Conservation (phyloP, 164 flowering plant genomes). For the Kalanchoe fedtschenkoi region DNA sequence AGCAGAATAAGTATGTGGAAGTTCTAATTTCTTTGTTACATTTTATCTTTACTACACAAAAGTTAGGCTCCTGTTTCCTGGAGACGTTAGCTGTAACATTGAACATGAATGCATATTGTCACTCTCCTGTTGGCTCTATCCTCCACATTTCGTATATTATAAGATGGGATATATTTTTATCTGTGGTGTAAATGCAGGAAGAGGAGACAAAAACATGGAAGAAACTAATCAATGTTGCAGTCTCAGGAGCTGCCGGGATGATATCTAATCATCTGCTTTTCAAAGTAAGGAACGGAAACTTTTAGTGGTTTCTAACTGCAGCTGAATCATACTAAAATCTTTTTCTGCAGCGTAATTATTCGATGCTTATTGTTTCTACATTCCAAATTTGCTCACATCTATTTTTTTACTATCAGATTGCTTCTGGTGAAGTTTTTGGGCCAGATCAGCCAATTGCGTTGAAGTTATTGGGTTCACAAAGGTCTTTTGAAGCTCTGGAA, state of each 20-base stretch:
- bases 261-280: constrained; percentile 93
- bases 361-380: background rate
- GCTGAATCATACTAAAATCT: background rate
- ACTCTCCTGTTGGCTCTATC: background rate
- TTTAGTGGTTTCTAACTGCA: too few species aligned
- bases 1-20: too few species aligned
- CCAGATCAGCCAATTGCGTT: constrained; percentile 8
- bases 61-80: background rate
- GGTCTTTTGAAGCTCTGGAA: constrained; percentile 7
- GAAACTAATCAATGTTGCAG: constrained; percentile 66
- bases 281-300: constrained; percentile 42
- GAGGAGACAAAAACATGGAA: constrained; percentile 93
- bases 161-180: background rate
- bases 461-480: constrained; percentile 6
- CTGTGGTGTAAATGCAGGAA: constrained; percentile 36
- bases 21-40: too few species aligned
- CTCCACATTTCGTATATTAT: background rate
- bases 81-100: too few species aligned
- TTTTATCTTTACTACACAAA: too few species aligned
- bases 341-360: background rate
- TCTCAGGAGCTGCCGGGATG: constrained; percentile 98
- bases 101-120: background rate
- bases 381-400: too few species aligned
- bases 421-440: constrained; percentile 50
- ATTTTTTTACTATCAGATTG: constrained; percentile 44